Percentiles rank a stretch among this genome's conserved stretches.
These are phyloP conservation scores for Cercophora samala DNA, from an alignment of 495 filamentous ascomycete species.

Conservation along the genomic window DNA sequence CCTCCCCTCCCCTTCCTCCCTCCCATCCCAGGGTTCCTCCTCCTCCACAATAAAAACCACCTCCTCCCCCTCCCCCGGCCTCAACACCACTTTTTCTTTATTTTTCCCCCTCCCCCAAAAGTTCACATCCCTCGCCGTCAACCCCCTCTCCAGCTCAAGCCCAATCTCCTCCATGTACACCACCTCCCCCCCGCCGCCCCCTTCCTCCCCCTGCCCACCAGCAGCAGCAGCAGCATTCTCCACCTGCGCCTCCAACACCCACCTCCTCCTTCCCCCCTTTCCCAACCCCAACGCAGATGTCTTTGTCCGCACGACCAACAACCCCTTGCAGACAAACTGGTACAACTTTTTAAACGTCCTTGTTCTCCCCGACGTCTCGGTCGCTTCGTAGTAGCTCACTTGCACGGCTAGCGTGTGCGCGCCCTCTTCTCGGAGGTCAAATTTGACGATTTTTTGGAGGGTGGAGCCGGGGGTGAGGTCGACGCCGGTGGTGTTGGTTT, in stretches of 20 bases:
- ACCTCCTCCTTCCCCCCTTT: conserved; percentile 32
- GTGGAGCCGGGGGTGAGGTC: conserved; percentile 65
- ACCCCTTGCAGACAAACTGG: conserved; percentile 88
- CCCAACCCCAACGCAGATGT: conserved; percentile 54
- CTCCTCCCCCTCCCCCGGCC: conserved; percentile 83
- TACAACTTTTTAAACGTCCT: conserved; percentile 94
- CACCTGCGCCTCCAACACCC: conserved; percentile 84
- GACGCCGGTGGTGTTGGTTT: too few species aligned
- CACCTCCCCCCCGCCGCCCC: conserved; percentile 64
- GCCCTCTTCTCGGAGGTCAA: conserved; percentile 90
- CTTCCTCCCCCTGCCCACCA: too few species aligned
- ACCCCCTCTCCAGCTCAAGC: conserved; percentile 48
- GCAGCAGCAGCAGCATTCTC: conserved; percentile 71
- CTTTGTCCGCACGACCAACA: conserved; percentile 88
- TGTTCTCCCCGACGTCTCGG: conserved; percentile 63
- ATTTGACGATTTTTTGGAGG: conserved; percentile 76
- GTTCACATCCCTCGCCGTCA: conserved; percentile 49
- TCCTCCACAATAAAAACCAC: conserved; percentile 85
- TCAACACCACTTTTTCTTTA: too few species aligned
- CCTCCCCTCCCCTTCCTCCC: conserved; percentile 58
- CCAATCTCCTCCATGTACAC: conserved; percentile 53
- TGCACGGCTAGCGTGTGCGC: conserved; percentile 92
- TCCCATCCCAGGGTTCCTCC: conserved; percentile 48
- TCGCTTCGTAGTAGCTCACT: conserved; percentile 76
- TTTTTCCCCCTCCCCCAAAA: conserved; percentile 43